A percentile compares a stretch with the other conserved stretches of the same genome.
Conservation (phyloP, 805 yeast species). For the Isabelozyma heimii region DNA sequence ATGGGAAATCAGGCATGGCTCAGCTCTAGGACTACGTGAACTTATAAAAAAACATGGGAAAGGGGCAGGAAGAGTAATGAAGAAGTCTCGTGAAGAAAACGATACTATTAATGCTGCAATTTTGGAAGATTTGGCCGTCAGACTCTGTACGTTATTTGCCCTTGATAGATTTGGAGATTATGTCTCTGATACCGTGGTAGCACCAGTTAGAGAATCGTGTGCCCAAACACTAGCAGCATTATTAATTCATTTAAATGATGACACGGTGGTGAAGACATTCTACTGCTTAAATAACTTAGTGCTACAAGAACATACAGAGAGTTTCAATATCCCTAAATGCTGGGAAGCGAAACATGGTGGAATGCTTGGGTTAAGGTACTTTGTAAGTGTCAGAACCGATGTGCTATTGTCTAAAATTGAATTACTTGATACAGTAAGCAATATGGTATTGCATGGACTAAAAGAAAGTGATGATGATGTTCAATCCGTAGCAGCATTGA, state of each 20-base stretch:
- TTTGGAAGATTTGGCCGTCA: slow-evolving; percentile 83
- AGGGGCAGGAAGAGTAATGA: slow-evolving; percentile 80
- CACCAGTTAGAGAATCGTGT: slow-evolving; percentile 95
- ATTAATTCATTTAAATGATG: slow-evolving; percentile 66
- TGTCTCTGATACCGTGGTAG: slow-evolving; percentile 95
- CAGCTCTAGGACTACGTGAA: slow-evolving; percentile 89
- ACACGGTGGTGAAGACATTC: slow-evolving; percentile 60
- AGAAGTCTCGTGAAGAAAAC: slow-evolving; percentile 61
- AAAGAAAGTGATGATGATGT: slow-evolving; percentile 85
- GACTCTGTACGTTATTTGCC: slow-evolving; percentile 83
- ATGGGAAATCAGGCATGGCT: slow-evolving; percentile 97
- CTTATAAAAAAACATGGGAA: slow-evolving; percentile 76
- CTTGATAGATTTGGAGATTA: slow-evolving; percentile 95
- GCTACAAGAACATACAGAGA: slow-evolving; percentile 52
- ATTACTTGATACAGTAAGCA: slow-evolving; percentile 66
- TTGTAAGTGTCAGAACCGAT: slow-evolving; percentile 85
- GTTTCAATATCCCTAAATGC: slow-evolving; percentile 47
- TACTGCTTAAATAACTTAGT: slow-evolving; percentile 65
- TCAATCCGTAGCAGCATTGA: slow-evolving; percentile 94
- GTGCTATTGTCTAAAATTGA: slow-evolving; percentile 60
- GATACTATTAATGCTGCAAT: slow-evolving; percentile 61
- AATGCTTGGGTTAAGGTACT: slow-evolving; percentile 85
- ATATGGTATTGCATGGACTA: slow-evolving; percentile 85
- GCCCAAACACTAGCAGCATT: slow-evolving; percentile 94
- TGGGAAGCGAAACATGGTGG: slow-evolving; percentile 99